Conservation (phyloP, 2,329 filamentous ascomycete genomes). For the Cytospora leucostoma region DNA sequence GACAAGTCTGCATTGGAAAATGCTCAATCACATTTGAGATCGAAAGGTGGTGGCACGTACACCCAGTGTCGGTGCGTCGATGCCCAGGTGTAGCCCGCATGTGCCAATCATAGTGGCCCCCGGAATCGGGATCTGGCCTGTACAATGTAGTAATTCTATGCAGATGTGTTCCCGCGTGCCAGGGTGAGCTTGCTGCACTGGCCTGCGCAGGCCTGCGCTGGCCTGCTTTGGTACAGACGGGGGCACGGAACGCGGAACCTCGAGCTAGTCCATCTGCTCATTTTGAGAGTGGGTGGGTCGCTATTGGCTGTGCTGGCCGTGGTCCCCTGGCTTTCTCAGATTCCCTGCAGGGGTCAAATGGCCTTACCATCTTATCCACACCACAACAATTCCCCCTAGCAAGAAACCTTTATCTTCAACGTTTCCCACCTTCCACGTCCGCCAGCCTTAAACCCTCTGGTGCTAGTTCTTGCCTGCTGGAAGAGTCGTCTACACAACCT, state of each 20-base stretch:
- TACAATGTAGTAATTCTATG: too few species aligned
- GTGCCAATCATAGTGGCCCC: conserved; percentile 17
- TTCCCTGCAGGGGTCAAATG: conserved; percentile 10
- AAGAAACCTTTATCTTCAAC: conserved; percentile 12
- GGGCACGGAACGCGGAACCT: conserved; percentile 38
- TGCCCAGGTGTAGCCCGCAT: too few species aligned
- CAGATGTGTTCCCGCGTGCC: too few species aligned
- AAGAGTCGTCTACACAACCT: background rate
- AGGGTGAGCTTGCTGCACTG: background rate
- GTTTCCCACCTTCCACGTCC: background rate
- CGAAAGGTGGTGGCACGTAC: conserved; percentile 16
- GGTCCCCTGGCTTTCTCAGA: conserved; percentile 8
- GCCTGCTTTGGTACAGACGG: conserved; percentile 8
- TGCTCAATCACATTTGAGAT: conserved; percentile 9
- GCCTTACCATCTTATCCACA: conserved; percentile 1
- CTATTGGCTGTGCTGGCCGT: conserved; percentile 20
- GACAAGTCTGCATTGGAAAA: background rate
- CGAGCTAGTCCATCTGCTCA: conserved; percentile 39
- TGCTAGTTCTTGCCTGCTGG: conserved; percentile 5
- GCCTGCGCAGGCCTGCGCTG: conserved; percentile 2
- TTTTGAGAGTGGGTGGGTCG: conserved; percentile 34
- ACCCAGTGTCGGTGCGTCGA: too few species aligned
- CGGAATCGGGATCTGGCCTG: too few species aligned
- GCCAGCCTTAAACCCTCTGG: background rate
- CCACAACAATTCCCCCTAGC: conserved; percentile 21